These are phyloP conservation scores for Nemania diffusa DNA, from an alignment of 2,329 filamentous ascomycete species.

Conservation along the genomic window DNA sequence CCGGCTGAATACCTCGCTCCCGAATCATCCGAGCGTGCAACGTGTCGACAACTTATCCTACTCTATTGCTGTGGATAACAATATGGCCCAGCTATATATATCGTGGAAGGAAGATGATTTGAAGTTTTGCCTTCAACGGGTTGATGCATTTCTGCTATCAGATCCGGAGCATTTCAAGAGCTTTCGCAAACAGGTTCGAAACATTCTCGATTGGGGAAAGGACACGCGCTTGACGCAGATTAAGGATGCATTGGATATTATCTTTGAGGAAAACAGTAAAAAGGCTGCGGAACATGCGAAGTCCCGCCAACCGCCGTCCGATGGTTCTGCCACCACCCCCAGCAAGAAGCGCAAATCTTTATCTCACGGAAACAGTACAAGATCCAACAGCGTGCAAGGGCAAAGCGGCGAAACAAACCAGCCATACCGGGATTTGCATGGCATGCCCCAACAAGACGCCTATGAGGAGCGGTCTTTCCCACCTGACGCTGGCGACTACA, in stretches of 20 bases:
- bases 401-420: too few relatives aligned
- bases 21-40: background rate
- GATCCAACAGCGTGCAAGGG: too few relatives aligned
- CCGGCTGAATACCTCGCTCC: background rate
- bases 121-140: conserved; percentile 1
- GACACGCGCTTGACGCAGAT: background rate
- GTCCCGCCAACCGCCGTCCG: background rate
- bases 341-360: too few relatives aligned
- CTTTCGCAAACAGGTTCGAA: conserved; percentile 1
- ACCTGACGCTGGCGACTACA: too few relatives aligned
- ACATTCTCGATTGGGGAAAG: background rate
- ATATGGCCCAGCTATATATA: background rate
- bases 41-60: background rate
- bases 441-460: too few relatives aligned
- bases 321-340: background rate
- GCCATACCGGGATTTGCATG: too few relatives aligned
- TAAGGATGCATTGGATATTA: background rate
- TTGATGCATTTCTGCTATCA: background rate
- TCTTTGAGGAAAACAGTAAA: background rate
- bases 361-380: too few relatives aligned
- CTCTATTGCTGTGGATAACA: background rate
- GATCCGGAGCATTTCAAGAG: background rate
- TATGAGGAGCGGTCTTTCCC: too few relatives aligned
- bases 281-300: background rate
- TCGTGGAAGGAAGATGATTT: conserved; percentile 2